Evolutionary conservation across 345 rosid genomes (phyloP).

Genomic region (Syzygium aromaticum): DNA sequence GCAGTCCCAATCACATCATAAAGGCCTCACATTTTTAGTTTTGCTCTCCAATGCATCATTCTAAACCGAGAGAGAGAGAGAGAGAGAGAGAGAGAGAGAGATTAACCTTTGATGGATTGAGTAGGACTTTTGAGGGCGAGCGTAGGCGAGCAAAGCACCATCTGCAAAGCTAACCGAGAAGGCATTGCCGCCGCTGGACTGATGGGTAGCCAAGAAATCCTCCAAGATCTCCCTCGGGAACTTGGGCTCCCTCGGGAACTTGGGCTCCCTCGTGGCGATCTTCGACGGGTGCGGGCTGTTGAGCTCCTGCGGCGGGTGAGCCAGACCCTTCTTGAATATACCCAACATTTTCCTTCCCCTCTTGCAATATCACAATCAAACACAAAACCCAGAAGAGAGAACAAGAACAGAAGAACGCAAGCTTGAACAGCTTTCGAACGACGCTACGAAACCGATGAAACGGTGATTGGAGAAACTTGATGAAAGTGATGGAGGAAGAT

Average conservation of each 20-base stretch:
- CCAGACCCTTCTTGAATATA: conserved; percentile 46
- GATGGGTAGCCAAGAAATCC: conserved; percentile 26
- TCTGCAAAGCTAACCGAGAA: conserved; percentile 29
- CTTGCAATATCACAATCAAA: background rate
- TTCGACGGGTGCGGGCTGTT: conserved; percentile 36
- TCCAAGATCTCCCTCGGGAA: conserved; percentile 29
- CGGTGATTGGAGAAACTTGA: background rate
- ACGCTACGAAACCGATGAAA: background rate
- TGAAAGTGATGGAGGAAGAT: background rate
- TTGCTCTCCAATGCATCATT: background rate
- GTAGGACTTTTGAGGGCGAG: conserved; percentile 16
- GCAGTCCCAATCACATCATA: background rate
- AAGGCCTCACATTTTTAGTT: background rate
- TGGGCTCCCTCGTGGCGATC: conserved; percentile 10
- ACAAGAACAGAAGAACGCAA: background rate
- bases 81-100: no score
- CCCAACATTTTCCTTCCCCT: conserved; percentile 40
- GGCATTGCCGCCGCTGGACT: conserved; percentile 10
- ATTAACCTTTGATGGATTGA: conserved; percentile 44
- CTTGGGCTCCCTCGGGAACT: conserved; percentile 27
- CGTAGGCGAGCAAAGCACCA: conserved; percentile 34
- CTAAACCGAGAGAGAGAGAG: no score
- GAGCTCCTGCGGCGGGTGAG: conserved; percentile 60
- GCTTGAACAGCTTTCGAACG: background rate
- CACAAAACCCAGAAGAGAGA: background rate